Evolutionary conservation across 169 alveolate species (phyloP).

Genomic region (Plasmodium blacklocki): DNA sequence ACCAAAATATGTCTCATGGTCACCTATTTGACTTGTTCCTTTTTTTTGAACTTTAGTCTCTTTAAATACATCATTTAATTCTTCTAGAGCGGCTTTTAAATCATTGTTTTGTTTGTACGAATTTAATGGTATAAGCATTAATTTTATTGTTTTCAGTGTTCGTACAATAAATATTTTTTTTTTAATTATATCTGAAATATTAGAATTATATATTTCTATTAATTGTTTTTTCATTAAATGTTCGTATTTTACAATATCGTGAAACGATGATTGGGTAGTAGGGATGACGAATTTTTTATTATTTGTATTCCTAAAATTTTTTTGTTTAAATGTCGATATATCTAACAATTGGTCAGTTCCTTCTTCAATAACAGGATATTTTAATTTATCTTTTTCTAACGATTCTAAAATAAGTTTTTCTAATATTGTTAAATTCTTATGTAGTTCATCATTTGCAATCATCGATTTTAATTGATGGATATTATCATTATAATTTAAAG

Average conservation of each 20-base stretch:
- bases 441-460: slow-evolving; percentile 16
- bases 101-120: slow-evolving; percentile 8
- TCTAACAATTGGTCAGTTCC: slow-evolving; percentile 5
- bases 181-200: slow-evolving; percentile 13
- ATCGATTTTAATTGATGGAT: slow-evolving; percentile 16
- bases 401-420: slow-evolving; percentile 24
- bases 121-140: slow-evolving; percentile 13
- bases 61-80: slow-evolving; percentile 11
- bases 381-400: slow-evolving; percentile 26
- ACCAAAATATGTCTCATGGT: neutral
- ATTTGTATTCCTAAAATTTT: too few relatives aligned
- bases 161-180: slow-evolving; percentile 17
- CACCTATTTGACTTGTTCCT: neutral
- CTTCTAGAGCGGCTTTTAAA: neutral
- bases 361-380: slow-evolving; percentile 16
- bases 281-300: too few relatives aligned
- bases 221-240: slow-evolving; percentile 23
- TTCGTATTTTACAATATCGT: slow-evolving; percentile 52
- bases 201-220: slow-evolving; percentile 10
- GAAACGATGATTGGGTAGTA: neutral
- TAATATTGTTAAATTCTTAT: slow-evolving; percentile 28
- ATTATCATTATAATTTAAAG: too few relatives aligned
- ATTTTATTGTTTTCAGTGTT: slow-evolving; percentile 9
- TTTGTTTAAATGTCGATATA: slow-evolving; percentile 24
- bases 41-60: neutral